Base-by-base conservation (phyloP, 208 protist species). In the Angomonas ambiguus region DNA sequence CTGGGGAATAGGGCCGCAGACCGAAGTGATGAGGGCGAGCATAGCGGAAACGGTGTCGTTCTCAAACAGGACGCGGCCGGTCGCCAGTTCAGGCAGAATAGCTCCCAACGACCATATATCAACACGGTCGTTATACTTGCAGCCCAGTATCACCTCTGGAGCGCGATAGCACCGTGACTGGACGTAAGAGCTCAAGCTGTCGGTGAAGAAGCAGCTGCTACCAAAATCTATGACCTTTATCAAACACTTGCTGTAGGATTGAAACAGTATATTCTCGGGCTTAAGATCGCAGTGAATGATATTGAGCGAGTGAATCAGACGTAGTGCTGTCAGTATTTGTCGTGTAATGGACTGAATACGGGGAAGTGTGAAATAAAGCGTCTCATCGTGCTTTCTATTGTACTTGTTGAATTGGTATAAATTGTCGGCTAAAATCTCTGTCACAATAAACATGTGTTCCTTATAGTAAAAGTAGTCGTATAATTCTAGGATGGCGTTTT, bases 31-130 rank as follows among this genome's bases (percentile, higher is more conserved):
- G 1, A 84, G 80, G 0, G 83, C 83, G 27, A 92, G 69, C 22
- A 91, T 73, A 25, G 80, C 70, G 8, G 81, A 51, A 34, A 95
- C 71, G 1, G 85, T 85, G 35, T 86, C 80, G 53, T 91, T 92
- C 33, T 93, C 77, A 68, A 97, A 96, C n/a, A 97, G 71, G 22
- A 97, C 77, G 33, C 45, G 35, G 1, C 93, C 93, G 8, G 88
- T 90, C 58, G 92, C 86, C 77, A 99, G 91, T 84, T 99, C 98
- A 8, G 96, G 89, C 70, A 96, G 88, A 49, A 95, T 98, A 57
- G 90, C 95, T 5, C 94, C 94, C 11, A 96, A 71, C 16, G 82
- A 91, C 91, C 93, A 98, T 1, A 98, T 84, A 64, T 98, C 94
- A 1, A 97, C 80, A 1, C 72, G 72, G 4, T 80, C 69, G n/a